phyloP scores from a whole-genome alignment of 768 basidiomycete species.

The Pisolithus orientalis region DNA sequence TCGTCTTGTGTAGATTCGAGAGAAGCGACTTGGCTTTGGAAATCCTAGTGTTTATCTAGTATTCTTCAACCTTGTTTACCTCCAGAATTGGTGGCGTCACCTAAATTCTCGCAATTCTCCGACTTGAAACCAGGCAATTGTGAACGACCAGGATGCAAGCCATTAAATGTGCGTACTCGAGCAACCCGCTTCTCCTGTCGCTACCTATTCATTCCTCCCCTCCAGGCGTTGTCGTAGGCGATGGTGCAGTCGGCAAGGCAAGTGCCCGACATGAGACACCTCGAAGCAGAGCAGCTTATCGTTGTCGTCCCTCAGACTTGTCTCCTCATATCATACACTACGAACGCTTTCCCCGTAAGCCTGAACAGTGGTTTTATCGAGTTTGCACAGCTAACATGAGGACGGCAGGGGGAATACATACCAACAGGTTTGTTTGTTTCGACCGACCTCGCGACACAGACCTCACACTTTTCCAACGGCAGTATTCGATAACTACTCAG shows the following conservation, averaged over 20 bases:
- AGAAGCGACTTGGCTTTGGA: constrained; percentile 1
- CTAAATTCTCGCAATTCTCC: constrained; percentile 2
- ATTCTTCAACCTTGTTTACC: constrained; percentile 5
- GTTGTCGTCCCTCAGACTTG: constrained; percentile 62
- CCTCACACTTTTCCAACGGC: constrained; percentile 1
- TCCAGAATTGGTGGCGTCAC: constrained; percentile 10
- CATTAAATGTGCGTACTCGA: constrained; percentile 71
- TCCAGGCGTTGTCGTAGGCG: constrained; percentile 94
- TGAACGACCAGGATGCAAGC: constrained; percentile 60
- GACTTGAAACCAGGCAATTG: constrained; percentile 9
- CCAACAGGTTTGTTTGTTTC: constrained; percentile 61
- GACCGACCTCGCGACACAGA: background rate
- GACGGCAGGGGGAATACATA: constrained; percentile 85
- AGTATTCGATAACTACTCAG: constrained; percentile 99
- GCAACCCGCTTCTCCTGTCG: constrained; percentile 7
- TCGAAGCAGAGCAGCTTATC: constrained; percentile 9
- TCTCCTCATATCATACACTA: constrained; percentile 98
- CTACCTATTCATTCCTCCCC: constrained; percentile 24
- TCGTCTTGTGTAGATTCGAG: background rate
- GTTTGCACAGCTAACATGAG: constrained; percentile 10
- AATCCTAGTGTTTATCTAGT: background rate
- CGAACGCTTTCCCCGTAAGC: constrained; percentile 92
- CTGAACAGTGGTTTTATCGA: constrained; percentile 9
- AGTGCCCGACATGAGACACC: constrained; percentile 19
- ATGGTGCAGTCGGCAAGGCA: constrained; percentile 98